Evolutionary conservation across 116 monocot species (phyloP), one percentile per base, ranked within the genome.

Genomic region (Dioscorea cayenensis): DNA sequence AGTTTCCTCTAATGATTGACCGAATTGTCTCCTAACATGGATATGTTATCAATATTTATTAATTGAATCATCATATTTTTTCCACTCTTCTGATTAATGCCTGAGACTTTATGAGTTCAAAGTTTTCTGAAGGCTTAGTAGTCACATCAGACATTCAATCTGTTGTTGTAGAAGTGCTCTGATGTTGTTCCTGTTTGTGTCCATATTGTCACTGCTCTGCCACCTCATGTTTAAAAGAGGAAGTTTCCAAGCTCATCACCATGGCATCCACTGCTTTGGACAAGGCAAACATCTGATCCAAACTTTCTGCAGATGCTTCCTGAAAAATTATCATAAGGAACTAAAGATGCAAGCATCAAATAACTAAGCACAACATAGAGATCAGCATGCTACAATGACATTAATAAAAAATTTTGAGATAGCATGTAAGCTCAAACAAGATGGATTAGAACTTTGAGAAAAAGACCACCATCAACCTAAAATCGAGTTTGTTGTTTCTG

Each of bases 261-360:
- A 87, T 89, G 27, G 81, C 77, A 71, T 91, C 87, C 61, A 99
- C 81, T 25, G 89, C 78, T 79, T 99, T 94, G 29, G 73, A 66
- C 60, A 99, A 69, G 51, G 89, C 94, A 74, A 91, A 80, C 52
- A 77, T 73, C 20, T 85, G 86, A 28, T 99, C 94, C 8, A 61
- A 32, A 70, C 65, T 85, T 77, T 89, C 84, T 48, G 77, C 67
- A 63, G 84, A 81, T 63, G 23, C 70, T 61, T 78, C 93, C 77
- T 94, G 91, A 73, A 83, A 84, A 19, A 97, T 70, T 63, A 89
- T 83, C 67, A 87, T 90, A 29, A 99, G 67, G 65, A 79, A 91
- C 90, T 90, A 75, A 0, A 29, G 73, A 48, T 60, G 22, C 27
- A 65, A 59, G 65, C 60, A 38, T 60, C 52, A 60, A 68, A 22